These are phyloP conservation scores for Saccharomycopsis javanensis DNA, from an alignment of 805 yeast species.

Conservation along the genomic window DNA sequence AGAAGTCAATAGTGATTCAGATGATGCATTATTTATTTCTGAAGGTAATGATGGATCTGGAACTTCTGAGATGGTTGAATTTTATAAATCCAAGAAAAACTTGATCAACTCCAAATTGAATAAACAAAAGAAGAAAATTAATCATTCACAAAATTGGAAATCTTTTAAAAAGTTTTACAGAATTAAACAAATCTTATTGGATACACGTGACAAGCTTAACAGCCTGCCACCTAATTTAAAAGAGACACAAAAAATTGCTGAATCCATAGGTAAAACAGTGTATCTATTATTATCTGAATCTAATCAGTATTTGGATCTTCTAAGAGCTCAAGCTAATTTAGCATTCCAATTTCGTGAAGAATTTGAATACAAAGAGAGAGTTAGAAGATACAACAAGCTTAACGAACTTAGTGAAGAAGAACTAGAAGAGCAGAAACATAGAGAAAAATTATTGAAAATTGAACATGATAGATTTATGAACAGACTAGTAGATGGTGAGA, in stretches of 20 bases:
- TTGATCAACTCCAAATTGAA: slow-evolving; percentile 25
- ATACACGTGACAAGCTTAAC: slow-evolving; percentile 8
- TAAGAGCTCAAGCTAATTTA: slow-evolving; percentile 49
- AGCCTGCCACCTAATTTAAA: slow-evolving; percentile 4
- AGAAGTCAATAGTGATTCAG: not conserved
- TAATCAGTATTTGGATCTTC: slow-evolving; percentile 46
- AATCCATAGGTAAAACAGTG: slow-evolving; percentile 31
- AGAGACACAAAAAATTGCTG: slow-evolving; percentile 7
- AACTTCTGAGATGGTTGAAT: slow-evolving; percentile 6
- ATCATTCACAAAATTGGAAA: slow-evolving; percentile 14
- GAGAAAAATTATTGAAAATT: slow-evolving; percentile 19
- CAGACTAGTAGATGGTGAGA: slow-evolving; percentile 41
- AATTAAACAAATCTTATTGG: slow-evolving; percentile 28
- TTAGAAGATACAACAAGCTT: slow-evolving; percentile 14
- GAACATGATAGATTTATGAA: slow-evolving; percentile 32
- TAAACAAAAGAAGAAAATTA: slow-evolving; percentile 5
- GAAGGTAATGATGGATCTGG: not conserved
- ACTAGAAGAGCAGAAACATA: not conserved
- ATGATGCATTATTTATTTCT: not conserved
- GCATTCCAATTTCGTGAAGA: slow-evolving; percentile 47
- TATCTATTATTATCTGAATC: slow-evolving; percentile 47
- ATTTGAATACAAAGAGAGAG: slow-evolving; percentile 27
- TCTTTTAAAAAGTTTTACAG: slow-evolving; percentile 19
- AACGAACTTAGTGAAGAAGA: slow-evolving; percentile 28
- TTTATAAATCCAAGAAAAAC: slow-evolving; percentile 25